phyloP scores from a whole-genome alignment of 1,139 yeast species.

The Suhomyces anneliseae region DNA sequence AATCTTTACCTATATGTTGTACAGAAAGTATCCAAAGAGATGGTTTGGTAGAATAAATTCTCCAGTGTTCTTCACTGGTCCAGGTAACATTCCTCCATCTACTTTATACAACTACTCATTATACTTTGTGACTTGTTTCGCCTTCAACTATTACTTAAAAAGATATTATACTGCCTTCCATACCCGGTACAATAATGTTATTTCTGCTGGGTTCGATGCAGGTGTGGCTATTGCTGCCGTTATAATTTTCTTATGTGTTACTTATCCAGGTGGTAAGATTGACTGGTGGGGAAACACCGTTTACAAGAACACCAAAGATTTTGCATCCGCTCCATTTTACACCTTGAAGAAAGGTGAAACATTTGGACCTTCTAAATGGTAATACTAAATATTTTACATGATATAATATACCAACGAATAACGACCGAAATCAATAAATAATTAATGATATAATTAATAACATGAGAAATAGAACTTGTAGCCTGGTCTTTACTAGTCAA shows the following conservation, averaged over 20 bases:
- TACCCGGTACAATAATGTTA: conserved; percentile 24
- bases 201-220: conserved; percentile 24
- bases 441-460: too few species aligned
- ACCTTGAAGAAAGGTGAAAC: conserved; percentile 31
- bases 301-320: conserved; percentile 22
- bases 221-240: conserved; percentile 25
- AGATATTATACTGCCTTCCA: conserved; percentile 34
- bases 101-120: conserved; percentile 49
- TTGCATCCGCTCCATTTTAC: conserved; percentile 25
- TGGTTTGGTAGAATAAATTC: conserved; percentile 30
- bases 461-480: too few species aligned
- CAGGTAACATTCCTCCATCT: conserved; percentile 54
- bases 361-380: conserved; percentile 44
- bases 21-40: conserved; percentile 20
- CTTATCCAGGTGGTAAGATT: conserved; percentile 25
- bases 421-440: too few species aligned
- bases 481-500: too few species aligned
- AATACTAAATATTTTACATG: conserved; percentile 4
- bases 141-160: conserved; percentile 53
- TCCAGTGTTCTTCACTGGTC: conserved; percentile 52
- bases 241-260: conserved; percentile 24
- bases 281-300: conserved; percentile 45
- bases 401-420: too few species aligned
- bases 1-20: conserved; percentile 26
- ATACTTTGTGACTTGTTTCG: conserved; percentile 48